Base-by-base conservation (phyloP, 1,139 yeast genomes). In the Pichia sp. region DNA sequence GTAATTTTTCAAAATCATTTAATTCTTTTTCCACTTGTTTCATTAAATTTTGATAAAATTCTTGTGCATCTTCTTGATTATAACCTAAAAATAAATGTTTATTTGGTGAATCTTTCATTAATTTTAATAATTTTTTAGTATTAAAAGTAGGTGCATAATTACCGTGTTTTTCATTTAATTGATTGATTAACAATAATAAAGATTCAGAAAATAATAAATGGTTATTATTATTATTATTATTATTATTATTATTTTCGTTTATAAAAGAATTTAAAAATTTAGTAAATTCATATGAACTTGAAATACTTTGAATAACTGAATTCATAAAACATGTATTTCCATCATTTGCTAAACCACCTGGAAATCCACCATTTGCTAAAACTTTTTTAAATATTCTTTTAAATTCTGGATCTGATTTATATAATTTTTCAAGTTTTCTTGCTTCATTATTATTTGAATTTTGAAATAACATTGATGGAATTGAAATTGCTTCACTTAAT, bases 241-340 rank as follows among this genome's bases (percentile, higher is more conserved):
- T 61, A 38, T 28, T n/a, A 11, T 27, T 10, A 18, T 39, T 7
- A 26, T 26, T 8, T 18, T 26, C 34, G 5, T 7, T 6, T 10
- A 31, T 7, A 32, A 27, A 32, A n/a, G 27, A 6, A 7, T 34
- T 28, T 49, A 86, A 70, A 59, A 84, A 86, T 33, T 71, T 69
- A 36, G 74, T 56, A 34, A 89, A 68, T 45, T 82, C 79, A 36
- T 75, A 72, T 1, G 94, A 83, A 0, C 95, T 83, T 0, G 96
- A 90, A 54, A 89, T 69, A 11, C 88, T 77, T 65, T 89, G 97
- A 37, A 89, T 70, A 1, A 89, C 96, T 27, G 89, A 81, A 66
- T 89, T 89, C 95, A 89, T 88, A 59, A 89, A 89, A 64, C 97
- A 89, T 0, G 96, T 87, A 61, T 89, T 89, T 11, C 96, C 96